Percentiles rank a stretch among this genome's conserved stretches.
phyloP scores from a whole-genome alignment of 441 rosid species.

The Pelargonium australe region DNA sequence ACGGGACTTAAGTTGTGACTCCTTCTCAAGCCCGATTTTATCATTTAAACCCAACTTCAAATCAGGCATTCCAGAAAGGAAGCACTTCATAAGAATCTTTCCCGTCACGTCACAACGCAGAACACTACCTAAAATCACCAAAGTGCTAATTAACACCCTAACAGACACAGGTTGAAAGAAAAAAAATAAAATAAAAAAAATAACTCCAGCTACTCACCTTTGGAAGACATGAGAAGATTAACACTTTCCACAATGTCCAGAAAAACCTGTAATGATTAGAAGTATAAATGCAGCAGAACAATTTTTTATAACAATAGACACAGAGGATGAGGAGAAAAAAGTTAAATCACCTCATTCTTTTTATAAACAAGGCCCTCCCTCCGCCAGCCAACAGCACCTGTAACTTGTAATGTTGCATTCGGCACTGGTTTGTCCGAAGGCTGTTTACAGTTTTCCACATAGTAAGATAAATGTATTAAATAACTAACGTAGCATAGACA shows the following conservation, averaged over 20 bases:
- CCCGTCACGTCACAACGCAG: constrained; percentile 97
- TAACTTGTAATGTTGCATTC: constrained; percentile 98
- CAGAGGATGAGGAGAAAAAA: neutral
- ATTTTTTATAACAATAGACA: constrained; percentile 1
- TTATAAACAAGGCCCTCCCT: constrained; percentile 96
- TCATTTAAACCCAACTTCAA: constrained; percentile 95
- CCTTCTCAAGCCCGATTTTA: constrained; percentile 99
- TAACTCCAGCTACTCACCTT: constrained; percentile 46
- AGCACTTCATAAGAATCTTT: constrained; percentile 95
- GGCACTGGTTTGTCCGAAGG: constrained; percentile 89
- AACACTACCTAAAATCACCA: constrained; percentile 58
- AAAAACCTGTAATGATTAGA: constrained; percentile 55
- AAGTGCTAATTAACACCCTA: constrained; percentile 7
- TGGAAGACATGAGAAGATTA: constrained; percentile 96
- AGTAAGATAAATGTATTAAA: neutral
- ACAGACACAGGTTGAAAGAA: no score
- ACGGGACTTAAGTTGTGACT: constrained; percentile 89
- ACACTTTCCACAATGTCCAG: constrained; percentile 97
- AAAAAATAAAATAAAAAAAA: no score
- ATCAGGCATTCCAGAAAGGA: constrained; percentile 99
- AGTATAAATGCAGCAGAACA: constrained; percentile 19
- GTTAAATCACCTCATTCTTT: constrained; percentile 69
- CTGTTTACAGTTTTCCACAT: constrained; percentile 28
- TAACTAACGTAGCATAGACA: constrained; percentile 8
- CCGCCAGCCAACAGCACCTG: constrained; percentile 99